phyloP scores from a whole-genome alignment of 192 early-diverging fungal species.

The Linnemannia zychae region DNA sequence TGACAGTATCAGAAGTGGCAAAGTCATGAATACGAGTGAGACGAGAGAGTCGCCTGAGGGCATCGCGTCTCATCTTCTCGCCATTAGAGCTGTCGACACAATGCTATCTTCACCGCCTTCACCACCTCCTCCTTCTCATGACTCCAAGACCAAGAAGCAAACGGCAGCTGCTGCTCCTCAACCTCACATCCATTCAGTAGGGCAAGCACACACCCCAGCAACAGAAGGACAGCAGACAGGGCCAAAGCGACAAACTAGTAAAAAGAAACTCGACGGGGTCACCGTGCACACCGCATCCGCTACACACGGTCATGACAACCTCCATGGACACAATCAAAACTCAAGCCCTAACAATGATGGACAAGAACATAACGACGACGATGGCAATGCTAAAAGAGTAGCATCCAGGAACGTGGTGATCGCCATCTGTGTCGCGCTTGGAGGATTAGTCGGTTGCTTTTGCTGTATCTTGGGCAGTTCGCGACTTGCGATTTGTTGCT shows the following conservation, averaged over 20 bases:
- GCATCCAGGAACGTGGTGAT: background rate
- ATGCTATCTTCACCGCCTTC: background rate
- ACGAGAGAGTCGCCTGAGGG: background rate
- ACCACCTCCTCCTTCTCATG: background rate
- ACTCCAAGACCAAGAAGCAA: background rate
- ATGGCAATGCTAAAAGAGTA: background rate
- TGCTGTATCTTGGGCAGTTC: conserved; percentile 19
- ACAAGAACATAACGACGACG: background rate
- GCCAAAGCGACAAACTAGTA: background rate
- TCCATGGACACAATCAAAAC: background rate
- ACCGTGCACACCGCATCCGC: background rate
- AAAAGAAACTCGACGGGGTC: background rate
- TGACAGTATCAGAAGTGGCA: background rate
- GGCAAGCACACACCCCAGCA: background rate
- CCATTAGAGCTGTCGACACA: background rate
- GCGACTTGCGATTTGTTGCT: conserved; percentile 20
- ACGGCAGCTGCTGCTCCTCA: conserved; percentile 15
- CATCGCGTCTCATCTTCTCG: background rate
- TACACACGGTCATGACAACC: background rate
- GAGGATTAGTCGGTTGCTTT: conserved; percentile 5
- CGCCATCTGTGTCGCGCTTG: conserved; percentile 11
- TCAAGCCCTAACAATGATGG: background rate
- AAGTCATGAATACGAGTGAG: background rate
- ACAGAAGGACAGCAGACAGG: background rate
- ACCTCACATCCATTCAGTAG: background rate